Percentiles rank a stretch among this genome's conserved stretches.
Conservation (phyloP, 441 rosid species). For the Raphanus hybrid region DNA sequence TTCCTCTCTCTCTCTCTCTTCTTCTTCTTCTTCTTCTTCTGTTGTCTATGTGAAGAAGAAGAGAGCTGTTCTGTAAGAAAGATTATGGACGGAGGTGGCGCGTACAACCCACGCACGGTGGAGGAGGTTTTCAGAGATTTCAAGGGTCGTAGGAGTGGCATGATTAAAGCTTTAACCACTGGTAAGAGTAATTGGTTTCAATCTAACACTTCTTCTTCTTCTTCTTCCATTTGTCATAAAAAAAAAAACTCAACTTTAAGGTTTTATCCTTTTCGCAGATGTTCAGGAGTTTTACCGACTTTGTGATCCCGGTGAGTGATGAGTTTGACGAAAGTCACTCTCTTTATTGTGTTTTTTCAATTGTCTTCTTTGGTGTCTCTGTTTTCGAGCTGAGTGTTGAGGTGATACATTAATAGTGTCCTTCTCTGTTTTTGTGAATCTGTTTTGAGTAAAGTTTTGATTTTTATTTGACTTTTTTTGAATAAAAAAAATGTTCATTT, state of each 20-base stretch:
- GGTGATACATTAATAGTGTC: slow-evolving; percentile 21
- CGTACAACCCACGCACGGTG: slow-evolving; percentile 57
- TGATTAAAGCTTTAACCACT: slow-evolving; percentile 66
- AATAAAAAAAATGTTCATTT: not conserved
- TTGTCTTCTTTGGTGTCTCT: not conserved
- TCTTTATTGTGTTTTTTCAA: not conserved
- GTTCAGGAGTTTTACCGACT: slow-evolving; percentile 50
- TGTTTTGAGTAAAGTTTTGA: slow-evolving; percentile 28
- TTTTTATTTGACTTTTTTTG: slow-evolving; percentile 35
- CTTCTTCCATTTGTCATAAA: not conserved
- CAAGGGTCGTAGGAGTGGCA: slow-evolving; percentile 58
- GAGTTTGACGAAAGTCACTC: slow-evolving; percentile 19
- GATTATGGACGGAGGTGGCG: slow-evolving; percentile 60
- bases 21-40: not conserved
- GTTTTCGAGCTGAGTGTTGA: not conserved
- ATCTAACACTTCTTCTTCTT: not conserved
- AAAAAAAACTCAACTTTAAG: not conserved
- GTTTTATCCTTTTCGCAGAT: slow-evolving; percentile 24
- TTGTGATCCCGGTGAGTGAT: slow-evolving; percentile 86
- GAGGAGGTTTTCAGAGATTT: slow-evolving; percentile 63
- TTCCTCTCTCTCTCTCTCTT: slow-evolving; percentile 3
- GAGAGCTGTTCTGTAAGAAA: slow-evolving; percentile 25
- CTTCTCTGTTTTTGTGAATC: slow-evolving; percentile 19
- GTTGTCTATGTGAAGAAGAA: slow-evolving; percentile 5
- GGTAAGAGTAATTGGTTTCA: slow-evolving; percentile 38